These are phyloP conservation scores for Epithemia pelagica DNA, from an alignment of 108 stramenopile genomes.

Conservation along the genomic window DNA sequence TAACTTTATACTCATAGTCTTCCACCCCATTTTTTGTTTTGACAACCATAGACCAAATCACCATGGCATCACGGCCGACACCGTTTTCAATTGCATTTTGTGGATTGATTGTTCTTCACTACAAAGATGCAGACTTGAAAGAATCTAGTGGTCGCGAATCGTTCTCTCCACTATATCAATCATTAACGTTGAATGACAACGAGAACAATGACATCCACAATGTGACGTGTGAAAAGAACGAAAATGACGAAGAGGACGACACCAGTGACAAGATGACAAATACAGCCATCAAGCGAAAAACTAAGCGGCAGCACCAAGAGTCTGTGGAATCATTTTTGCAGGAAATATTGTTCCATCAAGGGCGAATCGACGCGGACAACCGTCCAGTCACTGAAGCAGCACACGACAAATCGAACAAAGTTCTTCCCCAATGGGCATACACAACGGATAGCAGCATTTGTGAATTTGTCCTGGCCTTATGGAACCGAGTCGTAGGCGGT, in stretches of 20 bases:
- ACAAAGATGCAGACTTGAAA: constrained; percentile 28
- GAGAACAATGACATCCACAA: constrained; percentile 13
- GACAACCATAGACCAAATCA: no score
- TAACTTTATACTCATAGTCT: no score
- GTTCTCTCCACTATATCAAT: constrained; percentile 42
- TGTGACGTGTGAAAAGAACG: constrained; percentile 18
- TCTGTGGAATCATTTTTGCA: constrained; percentile 11
- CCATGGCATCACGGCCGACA: constrained; percentile 73
- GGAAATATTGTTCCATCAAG: constrained; percentile 1
- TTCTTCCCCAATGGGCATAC: not conserved
- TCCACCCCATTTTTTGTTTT: no score
- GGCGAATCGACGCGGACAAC: not conserved
- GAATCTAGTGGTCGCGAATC: no score
- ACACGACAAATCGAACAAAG: no score
- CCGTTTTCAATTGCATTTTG: constrained; percentile 65
- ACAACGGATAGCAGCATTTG: not conserved
- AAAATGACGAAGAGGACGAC: constrained; percentile 20
- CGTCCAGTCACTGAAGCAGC: no score
- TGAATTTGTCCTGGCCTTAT: not conserved
- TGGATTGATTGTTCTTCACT: constrained; percentile 64
- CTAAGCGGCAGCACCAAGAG: not conserved
- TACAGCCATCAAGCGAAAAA: no score
- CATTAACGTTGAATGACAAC: constrained; percentile 3
- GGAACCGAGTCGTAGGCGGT: not conserved
- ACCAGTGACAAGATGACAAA: constrained; percentile 1